phyloP scores from a whole-genome alignment of 1,284 basidiomycete species.

The Pholiota adiposa region DNA sequence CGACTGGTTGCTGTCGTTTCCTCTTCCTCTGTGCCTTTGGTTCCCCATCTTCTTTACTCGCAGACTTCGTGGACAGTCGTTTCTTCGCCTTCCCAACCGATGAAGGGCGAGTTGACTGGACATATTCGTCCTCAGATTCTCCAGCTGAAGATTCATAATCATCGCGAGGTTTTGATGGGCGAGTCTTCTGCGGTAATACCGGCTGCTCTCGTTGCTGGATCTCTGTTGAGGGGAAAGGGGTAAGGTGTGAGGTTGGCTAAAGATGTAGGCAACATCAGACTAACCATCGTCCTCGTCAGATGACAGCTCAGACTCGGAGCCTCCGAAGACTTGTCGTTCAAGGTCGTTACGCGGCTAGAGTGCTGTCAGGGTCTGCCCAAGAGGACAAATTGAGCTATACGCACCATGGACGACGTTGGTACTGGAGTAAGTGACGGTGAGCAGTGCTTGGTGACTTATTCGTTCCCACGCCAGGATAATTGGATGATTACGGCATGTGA shows the following conservation, averaged over 20 bases:
- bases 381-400: constrained; percentile 2
- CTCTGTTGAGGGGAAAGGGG: background rate
- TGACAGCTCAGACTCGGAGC: constrained; percentile 78
- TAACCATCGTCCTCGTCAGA: constrained; percentile 69
- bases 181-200: constrained; percentile 27
- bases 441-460: background rate
- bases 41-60: constrained; percentile 41
- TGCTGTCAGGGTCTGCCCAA: background rate
- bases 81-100: constrained; percentile 48
- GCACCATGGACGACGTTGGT: constrained; percentile 20
- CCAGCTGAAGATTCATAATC: constrained; percentile 58
- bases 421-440: background rate
- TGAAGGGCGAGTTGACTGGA: constrained; percentile 44
- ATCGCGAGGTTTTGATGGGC: constrained; percentile 34
- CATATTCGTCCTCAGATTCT: constrained; percentile 72
- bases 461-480: constrained; percentile 2
- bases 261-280: constrained; percentile 6
- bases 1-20: constrained; percentile 55
- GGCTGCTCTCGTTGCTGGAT: constrained; percentile 28
- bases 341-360: constrained; percentile 41
- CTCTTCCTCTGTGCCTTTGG: constrained; percentile 53
- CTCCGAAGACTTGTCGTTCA: constrained; percentile 74
- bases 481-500: constrained; percentile 10
- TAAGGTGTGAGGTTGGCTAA: background rate
- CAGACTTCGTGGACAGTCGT: constrained; percentile 29